Conservation (phyloP, 2,329 filamentous ascomycete genomes). For the Talaromyces rugulosus region DNA sequence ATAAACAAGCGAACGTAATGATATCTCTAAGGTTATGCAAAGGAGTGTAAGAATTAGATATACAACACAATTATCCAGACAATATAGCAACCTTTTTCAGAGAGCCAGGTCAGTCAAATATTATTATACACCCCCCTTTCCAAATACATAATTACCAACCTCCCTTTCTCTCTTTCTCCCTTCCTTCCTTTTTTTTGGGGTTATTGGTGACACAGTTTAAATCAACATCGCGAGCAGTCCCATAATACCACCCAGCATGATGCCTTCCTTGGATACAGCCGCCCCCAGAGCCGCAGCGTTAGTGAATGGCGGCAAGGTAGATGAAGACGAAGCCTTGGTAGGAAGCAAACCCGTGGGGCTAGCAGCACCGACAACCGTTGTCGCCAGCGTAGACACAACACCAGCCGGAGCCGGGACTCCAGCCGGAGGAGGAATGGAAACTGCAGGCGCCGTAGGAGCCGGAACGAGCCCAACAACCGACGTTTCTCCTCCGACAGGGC, state of each 20-base stretch:
- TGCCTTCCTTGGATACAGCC: slow-evolving; percentile 1
- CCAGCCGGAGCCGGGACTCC: slow-evolving; percentile 14
- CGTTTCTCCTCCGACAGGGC: slow-evolving; percentile 12
- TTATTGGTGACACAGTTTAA: background rate
- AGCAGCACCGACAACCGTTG: slow-evolving; percentile 2
- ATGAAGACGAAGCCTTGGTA: slow-evolving; percentile 2
- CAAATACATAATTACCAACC: background rate
- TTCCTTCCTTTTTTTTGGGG: too few relatives aligned
- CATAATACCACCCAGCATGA: slow-evolving; percentile 48
- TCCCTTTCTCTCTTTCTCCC: background rate
- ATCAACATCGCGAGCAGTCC: slow-evolving; percentile 32
- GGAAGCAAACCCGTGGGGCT: background rate
- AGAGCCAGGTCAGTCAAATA: background rate
- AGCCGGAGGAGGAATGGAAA: slow-evolving; percentile 15
- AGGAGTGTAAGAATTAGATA: slow-evolving; percentile 3
- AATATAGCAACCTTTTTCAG: background rate
- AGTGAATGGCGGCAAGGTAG: slow-evolving; percentile 3
- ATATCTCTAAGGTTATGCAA: background rate
- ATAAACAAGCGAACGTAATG: background rate
- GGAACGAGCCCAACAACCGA: slow-evolving; percentile 32
- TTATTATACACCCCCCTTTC: background rate
- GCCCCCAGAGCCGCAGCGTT: slow-evolving; percentile 7
- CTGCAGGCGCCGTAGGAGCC: slow-evolving; percentile 13
- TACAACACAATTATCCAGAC: background rate
- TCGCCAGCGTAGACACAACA: slow-evolving; percentile 7